Base-by-base conservation (phyloP, 2,329 filamentous ascomycete genomes). In the Arachnopeziza araneosa region DNA sequence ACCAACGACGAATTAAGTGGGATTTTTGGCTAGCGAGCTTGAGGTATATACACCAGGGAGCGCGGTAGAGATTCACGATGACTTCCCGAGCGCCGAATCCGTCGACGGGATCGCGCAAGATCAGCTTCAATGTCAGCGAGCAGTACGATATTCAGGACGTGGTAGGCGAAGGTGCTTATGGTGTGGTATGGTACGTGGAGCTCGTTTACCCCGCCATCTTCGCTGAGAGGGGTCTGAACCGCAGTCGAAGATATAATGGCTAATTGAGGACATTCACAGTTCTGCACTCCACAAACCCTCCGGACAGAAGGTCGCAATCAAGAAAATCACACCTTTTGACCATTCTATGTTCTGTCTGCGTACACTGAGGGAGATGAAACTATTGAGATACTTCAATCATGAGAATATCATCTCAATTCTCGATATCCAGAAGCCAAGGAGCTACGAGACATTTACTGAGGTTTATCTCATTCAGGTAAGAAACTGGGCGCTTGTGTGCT, bases 141-240 rank as follows among this genome's bases (percentile, higher is more conserved):
- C 95, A 99, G 77, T 99, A 99, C 75, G 95, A 99, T 73, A 99
- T 99, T 68, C 93, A 98, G 76, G 95, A 99, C 87, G 95, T 99
- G 54, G 96, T 99, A 62, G 95, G 95, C 68, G 95, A 99, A 78
- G 95, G 95, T 73, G 95, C 95, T 66, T 99, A 99, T 73, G 95
- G 95, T 75, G 93, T 99, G 67, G 95, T 99, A 68, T 98, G 95
- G 93, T 97, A 83, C 75, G 89, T 78, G 2, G 50, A 21, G 3
- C 53, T 23, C 24, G 24, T 24, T 55, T 60, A 55, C 60, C 56
- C 55, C 17, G 26, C 55, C 48, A 57, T 30, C 22, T 21, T 32
- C 52, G 26, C n/a, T 3, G 30, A 32, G 21, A 54, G n/a, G 14
- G n/a, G n/a, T 14, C 14, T 32, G 14, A 14, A 54, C 9, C 3